Evolutionary conservation across 257 asterid genomes (phyloP).

Genomic region (Nicotiana knightiana): DNA sequence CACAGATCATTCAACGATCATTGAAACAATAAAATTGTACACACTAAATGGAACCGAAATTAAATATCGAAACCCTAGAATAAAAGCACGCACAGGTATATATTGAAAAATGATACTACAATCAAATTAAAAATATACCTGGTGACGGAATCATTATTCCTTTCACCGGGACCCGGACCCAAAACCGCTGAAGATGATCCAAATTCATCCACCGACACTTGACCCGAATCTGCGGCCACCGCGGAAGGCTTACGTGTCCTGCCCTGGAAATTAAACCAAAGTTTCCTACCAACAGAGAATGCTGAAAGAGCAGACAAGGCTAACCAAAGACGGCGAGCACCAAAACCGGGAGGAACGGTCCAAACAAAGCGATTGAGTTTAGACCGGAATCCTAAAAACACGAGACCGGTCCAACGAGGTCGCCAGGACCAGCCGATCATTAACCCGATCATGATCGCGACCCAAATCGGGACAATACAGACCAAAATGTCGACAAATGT

Average conservation of each 20-base stretch:
- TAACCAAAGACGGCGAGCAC: constrained; percentile 87
- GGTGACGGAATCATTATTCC: constrained; percentile 16
- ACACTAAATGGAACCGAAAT: neutral
- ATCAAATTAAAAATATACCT: constrained; percentile 23
- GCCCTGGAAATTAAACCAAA: constrained; percentile 61
- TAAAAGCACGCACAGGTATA: neutral
- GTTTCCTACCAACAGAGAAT: constrained; percentile 68
- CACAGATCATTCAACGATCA: neutral
- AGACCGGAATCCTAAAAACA: constrained; percentile 74
- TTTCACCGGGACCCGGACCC: neutral
- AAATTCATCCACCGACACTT: constrained; percentile 25
- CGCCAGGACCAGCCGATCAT: constrained; percentile 97
- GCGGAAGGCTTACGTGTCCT: constrained; percentile 27
- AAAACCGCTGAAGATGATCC: constrained; percentile 1
- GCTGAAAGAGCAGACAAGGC: constrained; percentile 93
- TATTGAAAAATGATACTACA: neutral
- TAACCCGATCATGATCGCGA: constrained; percentile 90
- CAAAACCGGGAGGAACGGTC: constrained; percentile 90
- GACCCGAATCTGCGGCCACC: constrained; percentile 14
- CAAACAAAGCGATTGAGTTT: constrained; percentile 61
- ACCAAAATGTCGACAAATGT: constrained; percentile 87
- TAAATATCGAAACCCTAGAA: neutral
- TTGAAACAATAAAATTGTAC: neutral
- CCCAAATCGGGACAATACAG: constrained; percentile 93
- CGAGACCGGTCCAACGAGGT: constrained; percentile 84